Evolutionary conservation across 1,284 basidiomycete genomes (phyloP).

Genomic region (Heterobasidion irregulare): DNA sequence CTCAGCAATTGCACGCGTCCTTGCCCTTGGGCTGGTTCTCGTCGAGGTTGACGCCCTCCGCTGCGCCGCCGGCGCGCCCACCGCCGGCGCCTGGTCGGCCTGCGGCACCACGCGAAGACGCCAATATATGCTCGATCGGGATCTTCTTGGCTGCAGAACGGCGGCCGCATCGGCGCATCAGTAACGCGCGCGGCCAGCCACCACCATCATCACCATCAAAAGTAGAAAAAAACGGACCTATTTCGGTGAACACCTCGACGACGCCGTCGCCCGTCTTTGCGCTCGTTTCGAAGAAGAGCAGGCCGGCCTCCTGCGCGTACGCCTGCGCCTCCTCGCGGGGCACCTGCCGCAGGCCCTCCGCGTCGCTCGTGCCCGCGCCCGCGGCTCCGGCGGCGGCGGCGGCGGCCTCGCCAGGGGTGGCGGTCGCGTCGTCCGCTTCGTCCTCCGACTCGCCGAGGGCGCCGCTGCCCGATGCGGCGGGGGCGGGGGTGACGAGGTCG

Average conservation of each 20-base stretch:
- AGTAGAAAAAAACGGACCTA: slow-evolving; percentile 54
- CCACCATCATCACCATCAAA: slow-evolving; percentile 7
- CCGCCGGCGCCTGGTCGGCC: slow-evolving; percentile 54
- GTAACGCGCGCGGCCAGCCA: slow-evolving; percentile 1
- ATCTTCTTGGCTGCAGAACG: slow-evolving; percentile 80
- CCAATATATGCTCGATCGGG: slow-evolving; percentile 87
- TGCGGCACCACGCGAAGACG: slow-evolving; percentile 59
- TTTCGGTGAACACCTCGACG: slow-evolving; percentile 97
- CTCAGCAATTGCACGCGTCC: slow-evolving; percentile 72
- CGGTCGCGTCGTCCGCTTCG: slow-evolving; percentile 79
- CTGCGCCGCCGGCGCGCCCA: slow-evolving; percentile 40
- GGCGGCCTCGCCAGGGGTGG: slow-evolving; percentile 64
- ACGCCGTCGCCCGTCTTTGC: slow-evolving; percentile 98
- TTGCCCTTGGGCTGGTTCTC: slow-evolving; percentile 61
- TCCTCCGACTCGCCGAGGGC: slow-evolving; percentile 48
- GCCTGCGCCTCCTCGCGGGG: slow-evolving; percentile 92
- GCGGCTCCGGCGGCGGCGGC: slow-evolving; percentile 16
- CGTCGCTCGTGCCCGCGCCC: slow-evolving; percentile 36
- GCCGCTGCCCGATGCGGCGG: slow-evolving; percentile 40
- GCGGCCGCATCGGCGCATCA: not conserved
- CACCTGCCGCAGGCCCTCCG: slow-evolving; percentile 79
- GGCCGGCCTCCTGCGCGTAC: slow-evolving; percentile 87
- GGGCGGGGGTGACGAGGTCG: slow-evolving; percentile 77
- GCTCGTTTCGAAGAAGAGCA: slow-evolving; percentile 97
- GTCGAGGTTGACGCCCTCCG: slow-evolving; percentile 65